phyloP scores from a whole-genome alignment of 1,139 yeast genomes.

The Neolecta irregularis region DNA sequence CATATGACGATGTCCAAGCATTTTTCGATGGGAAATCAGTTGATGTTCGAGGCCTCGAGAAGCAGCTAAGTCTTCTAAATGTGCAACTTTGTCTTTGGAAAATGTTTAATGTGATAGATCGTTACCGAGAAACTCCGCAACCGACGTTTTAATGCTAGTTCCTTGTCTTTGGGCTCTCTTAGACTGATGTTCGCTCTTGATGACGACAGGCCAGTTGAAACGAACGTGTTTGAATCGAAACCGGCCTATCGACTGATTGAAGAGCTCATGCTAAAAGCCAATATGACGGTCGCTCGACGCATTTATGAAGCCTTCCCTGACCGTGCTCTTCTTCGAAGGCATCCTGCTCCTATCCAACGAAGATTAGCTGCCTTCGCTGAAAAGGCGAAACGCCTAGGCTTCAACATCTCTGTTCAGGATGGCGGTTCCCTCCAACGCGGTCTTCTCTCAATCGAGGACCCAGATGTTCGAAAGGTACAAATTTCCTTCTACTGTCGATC shows the following conservation, averaged over 20 bases:
- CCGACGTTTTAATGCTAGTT: conserved; percentile 42
- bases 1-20: too few relatives aligned
- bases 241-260: conserved; percentile 46
- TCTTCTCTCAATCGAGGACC: conserved; percentile 58
- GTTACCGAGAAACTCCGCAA: too few relatives aligned
- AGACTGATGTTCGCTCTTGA: conserved; percentile 63
- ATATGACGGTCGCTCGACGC: conserved; percentile 72
- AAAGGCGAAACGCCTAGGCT: conserved; percentile 42
- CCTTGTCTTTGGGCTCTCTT: conserved; percentile 29
- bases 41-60: too few relatives aligned
- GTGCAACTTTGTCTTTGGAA: too few relatives aligned
- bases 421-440: conserved; percentile 62
- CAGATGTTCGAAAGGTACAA: conserved; percentile 51
- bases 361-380: conserved; percentile 69
- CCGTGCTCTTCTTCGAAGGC: conserved; percentile 71
- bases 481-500: conserved; percentile 26
- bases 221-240: conserved; percentile 53
- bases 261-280: conserved; percentile 70
- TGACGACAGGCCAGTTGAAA: conserved; percentile 60
- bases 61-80: too few relatives aligned
- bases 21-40: too few relatives aligned
- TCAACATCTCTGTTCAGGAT: conserved; percentile 57
- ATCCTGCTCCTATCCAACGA: conserved; percentile 67
- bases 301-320: conserved; percentile 67
- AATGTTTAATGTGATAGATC: too few relatives aligned